A percentile compares a stretch with the other conserved stretches of the same genome.
Conservation (phyloP, 73 alveolate genomes). For the Effrenium voratum region DNA sequence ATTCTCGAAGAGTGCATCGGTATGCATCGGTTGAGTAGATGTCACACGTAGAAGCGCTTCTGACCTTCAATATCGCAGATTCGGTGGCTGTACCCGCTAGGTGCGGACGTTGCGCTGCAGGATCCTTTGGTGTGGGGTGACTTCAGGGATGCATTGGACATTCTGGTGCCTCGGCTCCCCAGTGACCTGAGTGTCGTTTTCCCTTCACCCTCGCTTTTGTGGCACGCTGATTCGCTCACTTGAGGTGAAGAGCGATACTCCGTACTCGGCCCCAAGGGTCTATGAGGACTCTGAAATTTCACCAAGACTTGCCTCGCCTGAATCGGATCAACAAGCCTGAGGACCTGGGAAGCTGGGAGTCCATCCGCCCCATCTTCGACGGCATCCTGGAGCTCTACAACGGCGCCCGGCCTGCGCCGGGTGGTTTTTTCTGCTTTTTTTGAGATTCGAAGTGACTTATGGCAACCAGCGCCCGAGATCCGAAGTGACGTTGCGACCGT, state of each 20-base stretch:
- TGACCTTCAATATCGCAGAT: no score
- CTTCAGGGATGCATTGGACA: constrained; percentile 78
- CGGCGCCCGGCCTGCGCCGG: background rate
- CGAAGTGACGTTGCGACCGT: no score
- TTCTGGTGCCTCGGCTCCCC: background rate
- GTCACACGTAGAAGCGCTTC: no score
- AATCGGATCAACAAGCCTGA: background rate
- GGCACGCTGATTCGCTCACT: background rate
- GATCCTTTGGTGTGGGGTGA: constrained; percentile 93
- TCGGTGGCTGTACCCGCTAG: no score
- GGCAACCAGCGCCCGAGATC: no score
- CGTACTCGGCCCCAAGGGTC: constrained; percentile 84
- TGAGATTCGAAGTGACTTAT: no score
- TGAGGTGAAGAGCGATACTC: constrained; percentile 94
- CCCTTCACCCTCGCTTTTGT: background rate
- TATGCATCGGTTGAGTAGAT: no score
- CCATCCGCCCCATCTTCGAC: constrained; percentile 88
- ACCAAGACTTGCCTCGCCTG: background rate
- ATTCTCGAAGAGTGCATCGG: constrained; percentile 70
- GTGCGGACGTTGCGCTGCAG: constrained; percentile 76
- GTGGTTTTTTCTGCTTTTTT: background rate
- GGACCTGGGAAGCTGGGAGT: constrained; percentile 89
- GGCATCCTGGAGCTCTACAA: constrained; percentile 84
- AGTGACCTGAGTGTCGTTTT: background rate
- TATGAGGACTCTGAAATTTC: constrained; percentile 46